Percentiles rank a stretch among this genome's conserved stretches.
phyloP scores from a whole-genome alignment of 2,329 filamentous ascomycete species.

The Phyllosticta capitalensis region DNA sequence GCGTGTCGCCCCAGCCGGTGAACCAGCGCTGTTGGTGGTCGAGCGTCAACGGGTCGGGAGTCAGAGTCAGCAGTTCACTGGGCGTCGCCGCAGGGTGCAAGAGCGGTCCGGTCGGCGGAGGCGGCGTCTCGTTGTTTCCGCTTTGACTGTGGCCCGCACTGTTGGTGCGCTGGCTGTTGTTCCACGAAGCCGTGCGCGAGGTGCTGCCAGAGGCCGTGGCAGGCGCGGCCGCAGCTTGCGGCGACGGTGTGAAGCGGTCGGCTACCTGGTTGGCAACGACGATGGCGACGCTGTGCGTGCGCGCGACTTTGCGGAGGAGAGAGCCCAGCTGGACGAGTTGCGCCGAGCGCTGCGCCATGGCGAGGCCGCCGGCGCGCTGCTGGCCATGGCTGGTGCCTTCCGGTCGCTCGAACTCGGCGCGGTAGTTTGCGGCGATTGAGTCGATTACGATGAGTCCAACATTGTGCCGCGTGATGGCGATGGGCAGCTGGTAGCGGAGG shows the following conservation, averaged over 20 bases:
- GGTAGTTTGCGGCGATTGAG: slow-evolving; percentile 90
- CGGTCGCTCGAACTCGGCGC: slow-evolving; percentile 70
- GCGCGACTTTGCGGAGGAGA: slow-evolving; percentile 66
- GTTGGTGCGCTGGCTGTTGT: slow-evolving; percentile 11
- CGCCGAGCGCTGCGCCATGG: slow-evolving; percentile 64
- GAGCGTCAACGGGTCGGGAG: slow-evolving; percentile 54
- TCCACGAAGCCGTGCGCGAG: slow-evolving; percentile 21
- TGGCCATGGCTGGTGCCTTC: slow-evolving; percentile 31
- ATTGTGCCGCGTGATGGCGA: slow-evolving; percentile 64
- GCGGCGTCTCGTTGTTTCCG: neutral
- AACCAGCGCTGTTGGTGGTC: slow-evolving; percentile 93
- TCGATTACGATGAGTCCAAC: slow-evolving; percentile 80
- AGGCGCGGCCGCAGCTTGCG: neutral
- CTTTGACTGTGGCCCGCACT: neutral
- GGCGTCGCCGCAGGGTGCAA: neutral
- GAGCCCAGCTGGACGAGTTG: slow-evolving; percentile 71
- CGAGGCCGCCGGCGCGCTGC: slow-evolving; percentile 15
- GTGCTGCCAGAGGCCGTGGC: neutral
- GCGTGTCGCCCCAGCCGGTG: slow-evolving; percentile 63
- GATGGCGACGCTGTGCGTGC: slow-evolving; percentile 64
- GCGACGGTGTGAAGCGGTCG: slow-evolving; percentile 57
- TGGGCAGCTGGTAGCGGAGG: slow-evolving; percentile 81
- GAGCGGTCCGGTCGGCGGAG: neutral
- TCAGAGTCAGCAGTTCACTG: slow-evolving; percentile 19
- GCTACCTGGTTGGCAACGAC: slow-evolving; percentile 94